Evolutionary conservation across 257 asterid genomes (phyloP).

Genomic region (Solanum raphanifolium): DNA sequence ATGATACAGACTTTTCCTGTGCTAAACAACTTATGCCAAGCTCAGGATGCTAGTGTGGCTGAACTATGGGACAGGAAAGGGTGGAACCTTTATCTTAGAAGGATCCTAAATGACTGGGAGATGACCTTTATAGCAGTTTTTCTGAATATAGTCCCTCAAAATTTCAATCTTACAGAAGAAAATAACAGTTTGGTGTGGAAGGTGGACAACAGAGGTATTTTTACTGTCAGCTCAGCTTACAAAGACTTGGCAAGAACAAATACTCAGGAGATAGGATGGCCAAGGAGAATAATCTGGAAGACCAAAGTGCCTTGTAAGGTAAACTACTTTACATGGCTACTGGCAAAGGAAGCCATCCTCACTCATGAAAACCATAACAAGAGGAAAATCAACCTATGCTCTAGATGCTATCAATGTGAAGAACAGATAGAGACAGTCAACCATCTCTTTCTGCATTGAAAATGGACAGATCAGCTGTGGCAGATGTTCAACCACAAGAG

Average conservation of each 20-base stretch:
- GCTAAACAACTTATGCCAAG: neutral
- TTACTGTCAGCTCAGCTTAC: neutral
- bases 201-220: neutral
- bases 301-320: too few species aligned
- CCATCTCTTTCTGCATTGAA: too few species aligned
- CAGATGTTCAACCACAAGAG: too few species aligned
- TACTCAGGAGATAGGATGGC: neutral
- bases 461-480: too few species aligned
- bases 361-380: too few species aligned
- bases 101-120: neutral
- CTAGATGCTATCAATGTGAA: too few species aligned
- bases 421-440: too few species aligned
- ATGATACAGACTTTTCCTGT: neutral
- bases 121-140: neutral
- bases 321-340: too few species aligned
- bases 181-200: neutral
- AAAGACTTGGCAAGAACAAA: neutral
- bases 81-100: neutral
- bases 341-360: too few species aligned
- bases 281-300: too few species aligned
- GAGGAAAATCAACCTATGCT: too few species aligned
- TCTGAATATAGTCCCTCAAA: neutral
- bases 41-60: neutral
- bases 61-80: neutral
- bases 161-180: neutral